Base-by-base conservation (phyloP, 495 filamentous ascomycete genomes). In the Xylaria telfairii region DNA sequence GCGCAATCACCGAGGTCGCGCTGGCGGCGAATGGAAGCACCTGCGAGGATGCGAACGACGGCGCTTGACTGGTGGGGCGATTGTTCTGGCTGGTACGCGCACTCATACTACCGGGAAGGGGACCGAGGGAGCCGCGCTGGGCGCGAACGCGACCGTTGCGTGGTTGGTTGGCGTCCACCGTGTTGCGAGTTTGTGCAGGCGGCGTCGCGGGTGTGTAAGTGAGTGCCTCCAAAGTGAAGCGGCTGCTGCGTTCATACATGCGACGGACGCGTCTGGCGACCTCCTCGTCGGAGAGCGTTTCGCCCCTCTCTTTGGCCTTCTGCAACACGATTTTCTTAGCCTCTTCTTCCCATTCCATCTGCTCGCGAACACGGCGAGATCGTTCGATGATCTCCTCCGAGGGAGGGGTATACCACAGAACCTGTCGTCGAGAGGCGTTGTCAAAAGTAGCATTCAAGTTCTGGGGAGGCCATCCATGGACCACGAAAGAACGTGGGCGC, bases 201-300 rank as follows among this genome's bases (percentile, higher is more conserved):
- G 34, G 32, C 7, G 67, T 49, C 41, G 67, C 10, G 30, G 41
- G 56, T 0, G n/a, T 0, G 30, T 51, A 69, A 6, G 42, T 47
- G n/a, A 15, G 10, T 2, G 54, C 6, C 19, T 17, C 4, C 19
- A 69, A n/a, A n/a, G 2, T 4, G 44, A 21, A 69, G 19, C 17
- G 53, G 54, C 67, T 61, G 21, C 56, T 49, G 19, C 56, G 67
- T 7, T 69, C 26, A 6, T 60, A 68, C 53, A 68, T 59, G 12
- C 19, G 39, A 21, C 54, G 51, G n/a, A 44, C 65, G 5, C 54
- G 65, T 8, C 21, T 37, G 6, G 3, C 13, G 5, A 69, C 4
- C 3, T 69, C 56, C 13, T 69, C 67, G 4, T 61, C 67, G 2
- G 54, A 51, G n/a, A 62, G 56, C 0, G 3, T 19, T 12, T 60